These are phyloP conservation scores for Nemania serpens DNA, from an alignment of 2,329 filamentous ascomycete species.

Conservation along the genomic window DNA sequence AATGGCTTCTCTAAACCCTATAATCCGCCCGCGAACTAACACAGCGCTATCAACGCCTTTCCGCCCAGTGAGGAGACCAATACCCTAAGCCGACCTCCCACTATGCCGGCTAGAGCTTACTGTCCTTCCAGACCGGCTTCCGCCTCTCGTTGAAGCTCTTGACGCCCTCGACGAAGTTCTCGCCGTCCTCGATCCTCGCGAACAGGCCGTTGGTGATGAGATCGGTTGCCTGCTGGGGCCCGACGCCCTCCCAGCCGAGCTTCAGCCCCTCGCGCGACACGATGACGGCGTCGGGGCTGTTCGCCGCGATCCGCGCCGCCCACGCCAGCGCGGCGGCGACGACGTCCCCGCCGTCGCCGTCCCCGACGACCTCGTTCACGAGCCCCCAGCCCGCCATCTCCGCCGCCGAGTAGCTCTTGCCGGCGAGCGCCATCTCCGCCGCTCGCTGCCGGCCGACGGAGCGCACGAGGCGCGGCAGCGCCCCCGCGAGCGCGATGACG, in stretches of 20 bases:
- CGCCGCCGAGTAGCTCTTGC: conserved; percentile 60
- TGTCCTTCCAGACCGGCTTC: conserved; percentile 68
- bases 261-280: conserved; percentile 74
- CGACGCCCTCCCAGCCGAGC: conserved; percentile 72
- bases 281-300: conserved; percentile 77
- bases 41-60: too few species aligned
- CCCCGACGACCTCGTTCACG: conserved; percentile 66
- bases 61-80: background rate
- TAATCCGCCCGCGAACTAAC: too few species aligned
- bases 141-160: conserved; percentile 78
- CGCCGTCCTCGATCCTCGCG: conserved; percentile 62
- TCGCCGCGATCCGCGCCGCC: conserved; percentile 64
- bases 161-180: conserved; percentile 77
- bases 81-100: background rate
- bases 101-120: conserved; percentile 54
- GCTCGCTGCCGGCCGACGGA: conserved; percentile 72
- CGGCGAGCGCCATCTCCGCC: conserved; percentile 71
- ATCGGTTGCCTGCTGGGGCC: conserved; percentile 66
- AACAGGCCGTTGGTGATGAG: conserved; percentile 63
- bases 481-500: conserved; percentile 72
- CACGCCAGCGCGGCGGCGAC: conserved; percentile 63
- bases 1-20: too few species aligned
- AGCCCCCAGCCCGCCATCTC: conserved; percentile 70
- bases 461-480: conserved; percentile 67
- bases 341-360: conserved; percentile 46